phyloP scores from a whole-genome alignment of 805 yeast genomes.

The Kurtzmaniella cleridarum region DNA sequence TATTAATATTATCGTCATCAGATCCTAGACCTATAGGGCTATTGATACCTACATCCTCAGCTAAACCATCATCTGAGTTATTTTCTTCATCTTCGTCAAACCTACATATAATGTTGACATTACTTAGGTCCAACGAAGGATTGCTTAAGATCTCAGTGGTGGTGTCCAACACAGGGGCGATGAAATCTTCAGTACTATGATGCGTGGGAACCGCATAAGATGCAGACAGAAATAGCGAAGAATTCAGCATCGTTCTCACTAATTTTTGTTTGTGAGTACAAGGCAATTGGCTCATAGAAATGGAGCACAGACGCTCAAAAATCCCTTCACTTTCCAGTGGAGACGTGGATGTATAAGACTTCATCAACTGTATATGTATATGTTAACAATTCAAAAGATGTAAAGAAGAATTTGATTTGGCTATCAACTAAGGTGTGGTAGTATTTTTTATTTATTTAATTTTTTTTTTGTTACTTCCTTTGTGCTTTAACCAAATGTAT shows the following conservation, averaged over 20 bases:
- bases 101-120: constrained; percentile 20
- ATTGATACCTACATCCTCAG: not conserved
- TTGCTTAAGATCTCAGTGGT: constrained; percentile 25
- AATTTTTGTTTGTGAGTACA: constrained; percentile 1
- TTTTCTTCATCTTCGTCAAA: constrained; percentile 4
- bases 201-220: constrained; percentile 14
- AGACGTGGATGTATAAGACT: constrained; percentile 1
- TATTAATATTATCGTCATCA: constrained; percentile 2
- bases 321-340: constrained; percentile 2
- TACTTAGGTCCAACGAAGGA: constrained; percentile 18
- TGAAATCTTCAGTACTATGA: constrained; percentile 23
- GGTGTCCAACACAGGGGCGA: constrained; percentile 26
- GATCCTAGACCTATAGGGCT: not conserved
- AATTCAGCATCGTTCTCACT: constrained; percentile 2
- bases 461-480: too few relatives aligned
- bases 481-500: too few relatives aligned
- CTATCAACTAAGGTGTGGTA: too few relatives aligned
- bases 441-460: too few relatives aligned
- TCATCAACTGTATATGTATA: not conserved
- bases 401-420: too few relatives aligned
- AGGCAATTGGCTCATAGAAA: constrained; percentile 1
- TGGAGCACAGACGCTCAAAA: constrained; percentile 2
- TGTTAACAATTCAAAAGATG: too few relatives aligned
- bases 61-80: not conserved
- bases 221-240: not conserved